These are phyloP conservation scores for Mucor mucedo DNA, from an alignment of 371 early-diverging fungal species.

Conservation along the genomic window DNA sequence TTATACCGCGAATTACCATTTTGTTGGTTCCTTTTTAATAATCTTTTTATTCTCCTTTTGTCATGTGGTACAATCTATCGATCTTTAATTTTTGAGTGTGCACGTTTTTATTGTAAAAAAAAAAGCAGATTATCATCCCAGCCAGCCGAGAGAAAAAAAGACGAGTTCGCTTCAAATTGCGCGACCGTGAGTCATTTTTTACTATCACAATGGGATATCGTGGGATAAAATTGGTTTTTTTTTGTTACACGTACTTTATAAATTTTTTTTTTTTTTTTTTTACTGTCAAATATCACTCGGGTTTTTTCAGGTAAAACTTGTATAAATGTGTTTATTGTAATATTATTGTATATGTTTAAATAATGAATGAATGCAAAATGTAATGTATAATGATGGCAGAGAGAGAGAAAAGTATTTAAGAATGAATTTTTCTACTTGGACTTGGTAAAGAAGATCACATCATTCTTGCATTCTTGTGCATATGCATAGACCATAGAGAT, in stretches of 20 bases:
- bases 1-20: conserved; percentile 3
- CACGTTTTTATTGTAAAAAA: no score
- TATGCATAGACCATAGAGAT: conserved; percentile 36
- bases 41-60: neutral
- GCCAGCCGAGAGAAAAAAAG: no score
- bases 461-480: conserved; percentile 54
- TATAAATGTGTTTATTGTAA: neutral
- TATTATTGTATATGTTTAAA: no score
- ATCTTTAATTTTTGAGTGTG: no score
- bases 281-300: neutral
- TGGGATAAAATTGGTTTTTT: no score
- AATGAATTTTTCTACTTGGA: conserved; percentile 27
- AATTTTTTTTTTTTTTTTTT: neutral
- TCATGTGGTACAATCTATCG: neutral
- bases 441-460: conserved; percentile 47
- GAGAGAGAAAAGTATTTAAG: neutral
- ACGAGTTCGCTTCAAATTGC: no score
- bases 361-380: neutral
- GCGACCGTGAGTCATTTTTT: no score
- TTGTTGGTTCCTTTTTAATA: neutral
- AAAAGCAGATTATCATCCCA: no score
- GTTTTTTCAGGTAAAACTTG: conserved; percentile 10
- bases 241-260: neutral
- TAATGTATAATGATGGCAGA: neutral
- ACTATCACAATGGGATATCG: no score